Percentiles rank a stretch among this genome's conserved stretches.
phyloP scores from a whole-genome alignment of 2,329 filamentous ascomycete genomes.

The Penicillium sp. region DNA sequence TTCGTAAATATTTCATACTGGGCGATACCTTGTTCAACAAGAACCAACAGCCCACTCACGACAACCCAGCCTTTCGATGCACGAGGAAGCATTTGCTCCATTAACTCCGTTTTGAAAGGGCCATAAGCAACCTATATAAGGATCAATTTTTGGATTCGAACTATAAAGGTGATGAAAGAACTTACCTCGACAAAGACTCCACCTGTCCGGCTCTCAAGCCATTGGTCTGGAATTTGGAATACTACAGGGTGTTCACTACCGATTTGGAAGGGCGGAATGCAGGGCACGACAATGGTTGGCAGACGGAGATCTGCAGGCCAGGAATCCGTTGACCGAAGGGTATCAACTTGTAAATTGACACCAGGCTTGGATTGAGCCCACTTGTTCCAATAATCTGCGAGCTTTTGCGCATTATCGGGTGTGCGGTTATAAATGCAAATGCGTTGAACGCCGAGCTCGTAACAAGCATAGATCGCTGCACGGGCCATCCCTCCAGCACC shows the following conservation, averaged over 20 bases:
- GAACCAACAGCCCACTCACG: slow-evolving; percentile 21
- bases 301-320: slow-evolving; percentile 20
- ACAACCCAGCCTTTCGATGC: slow-evolving; percentile 22
- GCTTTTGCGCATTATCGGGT: slow-evolving; percentile 12
- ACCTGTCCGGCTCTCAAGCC: slow-evolving; percentile 24
- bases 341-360: slow-evolving; percentile 2
- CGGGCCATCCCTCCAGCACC: slow-evolving; percentile 30
- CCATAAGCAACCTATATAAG: slow-evolving; percentile 17
- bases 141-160: neutral
- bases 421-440: slow-evolving; percentile 32
- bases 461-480: slow-evolving; percentile 29
- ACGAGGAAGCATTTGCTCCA: slow-evolving; percentile 13
- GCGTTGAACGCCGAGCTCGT: slow-evolving; percentile 23
- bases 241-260: slow-evolving; percentile 8
- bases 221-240: slow-evolving; percentile 17
- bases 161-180: neutral
- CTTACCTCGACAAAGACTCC: slow-evolving; percentile 26
- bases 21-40: slow-evolving; percentile 25
- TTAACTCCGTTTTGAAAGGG: slow-evolving; percentile 13
- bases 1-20: slow-evolving; percentile 27
- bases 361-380: slow-evolving; percentile 12
- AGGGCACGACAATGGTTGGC: slow-evolving; percentile 24
- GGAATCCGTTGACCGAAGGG: slow-evolving; percentile 12
- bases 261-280: slow-evolving; percentile 18
- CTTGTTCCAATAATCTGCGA: slow-evolving; percentile 20